Percentiles rank a stretch among this genome's conserved stretches.
These are phyloP conservation scores for Ambrosia hybrid DNA, from an alignment of 140 eudicot species.

Conservation along the genomic window DNA sequence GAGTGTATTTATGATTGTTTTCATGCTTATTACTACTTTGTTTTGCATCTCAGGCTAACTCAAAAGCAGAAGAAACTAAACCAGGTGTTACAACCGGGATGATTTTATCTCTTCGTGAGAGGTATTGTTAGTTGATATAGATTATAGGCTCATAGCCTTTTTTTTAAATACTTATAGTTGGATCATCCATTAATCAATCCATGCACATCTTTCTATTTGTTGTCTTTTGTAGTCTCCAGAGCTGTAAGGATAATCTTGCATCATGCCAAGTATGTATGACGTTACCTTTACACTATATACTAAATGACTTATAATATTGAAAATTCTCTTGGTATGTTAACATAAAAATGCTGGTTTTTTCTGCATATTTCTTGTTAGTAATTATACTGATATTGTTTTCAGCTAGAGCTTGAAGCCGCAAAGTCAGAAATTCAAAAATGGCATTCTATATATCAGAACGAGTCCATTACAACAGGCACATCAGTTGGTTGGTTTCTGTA, in stretches of 20 bases:
- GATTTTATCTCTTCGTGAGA: slow-evolving; percentile 84
- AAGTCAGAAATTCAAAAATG: slow-evolving; percentile 80
- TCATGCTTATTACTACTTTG: slow-evolving; percentile 7
- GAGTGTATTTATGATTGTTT: slow-evolving; percentile 5
- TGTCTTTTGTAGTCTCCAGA: slow-evolving; percentile 65
- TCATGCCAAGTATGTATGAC: slow-evolving; percentile 56
- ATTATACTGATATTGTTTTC: slow-evolving; percentile 19
- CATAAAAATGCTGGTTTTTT: not conserved
- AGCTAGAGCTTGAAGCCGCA: slow-evolving; percentile 72
- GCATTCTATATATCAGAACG: slow-evolving; percentile 76
- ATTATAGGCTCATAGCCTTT: not conserved
- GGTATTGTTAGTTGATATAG: slow-evolving; percentile 40
- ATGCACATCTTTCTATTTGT: slow-evolving; percentile 16
- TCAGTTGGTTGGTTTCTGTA: slow-evolving; percentile 43
- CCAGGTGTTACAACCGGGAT: slow-evolving; percentile 92
- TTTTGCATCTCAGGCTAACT: slow-evolving; percentile 41
- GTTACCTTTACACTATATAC: not conserved
- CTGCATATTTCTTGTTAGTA: slow-evolving; percentile 12
- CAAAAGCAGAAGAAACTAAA: slow-evolving; percentile 74
- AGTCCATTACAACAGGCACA: slow-evolving; percentile 54
- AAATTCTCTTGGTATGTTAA: not conserved
- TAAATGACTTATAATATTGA: not conserved
- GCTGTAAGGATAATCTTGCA: slow-evolving; percentile 66
- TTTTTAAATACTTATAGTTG: not conserved
- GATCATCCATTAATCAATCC: not conserved